These are phyloP conservation scores for Geopyxis carbonaria DNA, from an alignment of 495 filamentous ascomycete genomes.

Conservation along the genomic window DNA sequence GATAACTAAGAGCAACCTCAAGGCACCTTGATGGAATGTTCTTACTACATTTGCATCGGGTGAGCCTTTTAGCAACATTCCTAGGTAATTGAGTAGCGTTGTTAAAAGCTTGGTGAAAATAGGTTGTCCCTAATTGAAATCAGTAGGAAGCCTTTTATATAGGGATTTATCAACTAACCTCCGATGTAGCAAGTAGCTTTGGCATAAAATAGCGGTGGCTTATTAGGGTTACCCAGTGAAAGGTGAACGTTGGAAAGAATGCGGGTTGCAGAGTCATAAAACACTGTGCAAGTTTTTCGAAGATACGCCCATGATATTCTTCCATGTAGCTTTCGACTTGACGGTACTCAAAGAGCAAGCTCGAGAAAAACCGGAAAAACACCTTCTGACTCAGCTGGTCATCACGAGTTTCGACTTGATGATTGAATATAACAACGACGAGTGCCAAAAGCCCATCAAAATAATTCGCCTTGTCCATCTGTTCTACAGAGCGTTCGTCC, in stretches of 20 bases:
- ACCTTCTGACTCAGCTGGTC: constrained; percentile 74
- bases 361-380: constrained; percentile 82
- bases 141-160: background rate
- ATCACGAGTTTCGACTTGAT: constrained; percentile 64
- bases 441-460: constrained; percentile 60
- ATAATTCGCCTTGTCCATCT: constrained; percentile 41
- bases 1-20: constrained; percentile 67
- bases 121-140: background rate
- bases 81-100: constrained; percentile 38
- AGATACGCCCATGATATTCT: constrained; percentile 48
- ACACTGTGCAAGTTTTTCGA: constrained; percentile 55
- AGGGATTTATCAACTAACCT: background rate
- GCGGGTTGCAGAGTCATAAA: constrained; percentile 59
- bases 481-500: constrained; percentile 38
- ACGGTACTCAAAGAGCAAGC: constrained; percentile 55
- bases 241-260: constrained; percentile 63
- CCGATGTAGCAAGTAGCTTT: constrained; percentile 37
- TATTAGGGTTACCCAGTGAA: constrained; percentile 67
- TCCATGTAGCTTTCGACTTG: constrained; percentile 26
- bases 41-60: constrained; percentile 53
- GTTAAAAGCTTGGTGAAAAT: constrained; percentile 8
- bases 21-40: constrained; percentile 65
- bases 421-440: constrained; percentile 62
- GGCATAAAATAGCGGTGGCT: constrained; percentile 80
- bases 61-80: constrained; percentile 55